Conservation (phyloP, 2,329 filamentous ascomycete genomes). For the Magnaporthiopsis incrustans region DNA sequence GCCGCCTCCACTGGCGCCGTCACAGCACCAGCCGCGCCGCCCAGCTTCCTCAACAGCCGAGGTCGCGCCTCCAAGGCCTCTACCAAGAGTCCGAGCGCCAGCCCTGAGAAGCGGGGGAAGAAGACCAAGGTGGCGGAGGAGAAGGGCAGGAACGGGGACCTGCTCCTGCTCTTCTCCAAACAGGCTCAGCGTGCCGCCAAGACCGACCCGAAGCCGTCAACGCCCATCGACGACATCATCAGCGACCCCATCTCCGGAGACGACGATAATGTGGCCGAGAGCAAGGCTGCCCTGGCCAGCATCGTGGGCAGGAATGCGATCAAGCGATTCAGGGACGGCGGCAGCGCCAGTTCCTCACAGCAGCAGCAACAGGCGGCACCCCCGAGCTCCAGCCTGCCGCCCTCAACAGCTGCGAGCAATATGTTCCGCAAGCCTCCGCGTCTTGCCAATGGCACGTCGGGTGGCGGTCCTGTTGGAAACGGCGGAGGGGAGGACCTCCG, state of each 20-base stretch:
- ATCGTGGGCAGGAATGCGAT: slow-evolving; percentile 47
- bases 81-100: slow-evolving; percentile 32
- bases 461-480: not conserved
- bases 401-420: slow-evolving; percentile 32
- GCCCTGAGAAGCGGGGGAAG: slow-evolving; percentile 35
- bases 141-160: slow-evolving; percentile 45
- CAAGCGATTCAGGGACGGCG: slow-evolving; percentile 39
- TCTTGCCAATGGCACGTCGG: slow-evolving; percentile 16
- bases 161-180: slow-evolving; percentile 53
- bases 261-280: slow-evolving; percentile 47
- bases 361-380: slow-evolving; percentile 13
- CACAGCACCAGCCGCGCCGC: not conserved
- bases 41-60: slow-evolving; percentile 6
- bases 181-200: slow-evolving; percentile 43
- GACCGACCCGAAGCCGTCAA: slow-evolving; percentile 16
- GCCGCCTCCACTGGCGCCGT: not conserved
- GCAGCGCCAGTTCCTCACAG: slow-evolving; percentile 12
- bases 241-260: slow-evolving; percentile 54
- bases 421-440: slow-evolving; percentile 40
- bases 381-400: slow-evolving; percentile 10
- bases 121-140: slow-evolving; percentile 27
- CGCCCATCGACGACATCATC: slow-evolving; percentile 38
- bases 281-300: slow-evolving; percentile 42
- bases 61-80: slow-evolving; percentile 16
- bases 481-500: slow-evolving; percentile 46